Evolutionary conservation across 2,329 filamentous ascomycete species (phyloP), one percentile per base, ranked within the genome.

Genomic region (Fusarium buxicola): DNA sequence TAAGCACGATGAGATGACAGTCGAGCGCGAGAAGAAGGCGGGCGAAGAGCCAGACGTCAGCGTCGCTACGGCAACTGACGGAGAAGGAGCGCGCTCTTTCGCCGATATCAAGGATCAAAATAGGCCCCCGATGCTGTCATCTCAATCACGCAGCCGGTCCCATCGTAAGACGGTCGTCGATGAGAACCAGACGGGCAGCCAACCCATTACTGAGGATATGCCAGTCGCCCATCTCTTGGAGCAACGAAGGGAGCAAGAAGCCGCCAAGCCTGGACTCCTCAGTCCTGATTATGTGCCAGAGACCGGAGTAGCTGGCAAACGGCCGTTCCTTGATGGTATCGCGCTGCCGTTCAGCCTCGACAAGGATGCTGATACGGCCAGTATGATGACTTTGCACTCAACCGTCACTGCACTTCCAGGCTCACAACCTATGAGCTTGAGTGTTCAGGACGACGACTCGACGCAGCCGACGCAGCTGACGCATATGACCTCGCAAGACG

Each of bases 1-100:
- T 40, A 96, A 91, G 73, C 92, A 97, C 72, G 95, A 98, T 72
- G 86, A 94, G 74, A 83, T 83, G 60, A 91, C 90, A 0, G 82
- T 96, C 4, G 78, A 81, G 41, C 79, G 86, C 4, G 86, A 89
- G 72, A 74, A 84, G 48, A 81, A 82, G 62, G 82, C 82, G 1
- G 80, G 82, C 3, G 75, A 77, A 55, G 69, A 74, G 24, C 69
- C 73, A 2, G 72, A 71, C 15, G 55, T 64, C 1, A 65, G 69
- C 24, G 65, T 71, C 38, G 77, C 78, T 2, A 78, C 75, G 5
- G 73, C 70, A 2, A 74, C 69, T 3, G 79, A 84, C 31, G 81
- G 79, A 1, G 70, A 79, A 35, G 80, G 80, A 2, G 78, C 81
- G 1, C 76, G 78, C 13, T 71, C 77, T 2, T 79, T 75, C 24